Percentiles rank a stretch among this genome's conserved stretches.
Evolutionary conservation across 495 filamentous ascomycete species (phyloP).

Genomic region (Penicillium egyptiacum): DNA sequence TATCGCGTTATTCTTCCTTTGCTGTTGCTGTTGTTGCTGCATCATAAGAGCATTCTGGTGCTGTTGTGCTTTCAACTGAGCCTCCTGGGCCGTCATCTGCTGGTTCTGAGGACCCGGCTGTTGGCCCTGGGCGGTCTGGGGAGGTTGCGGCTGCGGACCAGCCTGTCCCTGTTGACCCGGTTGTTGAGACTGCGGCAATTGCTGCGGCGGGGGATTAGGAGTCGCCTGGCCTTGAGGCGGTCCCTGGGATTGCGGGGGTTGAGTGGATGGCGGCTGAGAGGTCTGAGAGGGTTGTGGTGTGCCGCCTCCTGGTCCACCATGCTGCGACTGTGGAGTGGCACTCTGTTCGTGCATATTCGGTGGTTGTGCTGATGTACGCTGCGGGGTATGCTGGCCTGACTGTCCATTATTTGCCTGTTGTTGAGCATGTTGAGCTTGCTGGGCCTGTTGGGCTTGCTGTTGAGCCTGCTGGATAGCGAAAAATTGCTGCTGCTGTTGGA

Average conservation of each 20-base stretch:
- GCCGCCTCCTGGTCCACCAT: slow-evolving; percentile 46
- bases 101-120: slow-evolving; percentile 44
- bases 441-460: slow-evolving; percentile 41
- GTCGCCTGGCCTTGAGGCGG: slow-evolving; percentile 49
- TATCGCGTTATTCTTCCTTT: slow-evolving; percentile 57
- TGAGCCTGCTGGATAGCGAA: slow-evolving; percentile 43
- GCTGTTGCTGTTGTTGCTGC: slow-evolving; percentile 38
- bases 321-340: slow-evolving; percentile 57
- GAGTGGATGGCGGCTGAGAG: slow-evolving; percentile 41
- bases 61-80: slow-evolving; percentile 46
- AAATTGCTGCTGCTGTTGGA: slow-evolving; percentile 53
- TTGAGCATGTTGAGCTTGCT: slow-evolving; percentile 41
- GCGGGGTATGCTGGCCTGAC: slow-evolving; percentile 49
- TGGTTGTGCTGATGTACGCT: slow-evolving; percentile 45
- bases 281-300: slow-evolving; percentile 51
- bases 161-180: slow-evolving; percentile 39
- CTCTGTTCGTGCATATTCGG: slow-evolving; percentile 50
- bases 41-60: slow-evolving; percentile 49
- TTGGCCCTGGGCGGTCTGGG: slow-evolving; percentile 42
- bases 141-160: slow-evolving; percentile 41
- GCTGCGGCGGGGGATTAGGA: slow-evolving; percentile 47
- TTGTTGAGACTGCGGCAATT: slow-evolving; percentile 47
- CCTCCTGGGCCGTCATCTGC: slow-evolving; percentile 44
- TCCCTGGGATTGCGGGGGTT: slow-evolving; percentile 44
- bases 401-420: slow-evolving; percentile 43